Conservation (phyloP, 2,329 filamentous ascomycete genomes). For the Cladobotryum protrusum region DNA sequence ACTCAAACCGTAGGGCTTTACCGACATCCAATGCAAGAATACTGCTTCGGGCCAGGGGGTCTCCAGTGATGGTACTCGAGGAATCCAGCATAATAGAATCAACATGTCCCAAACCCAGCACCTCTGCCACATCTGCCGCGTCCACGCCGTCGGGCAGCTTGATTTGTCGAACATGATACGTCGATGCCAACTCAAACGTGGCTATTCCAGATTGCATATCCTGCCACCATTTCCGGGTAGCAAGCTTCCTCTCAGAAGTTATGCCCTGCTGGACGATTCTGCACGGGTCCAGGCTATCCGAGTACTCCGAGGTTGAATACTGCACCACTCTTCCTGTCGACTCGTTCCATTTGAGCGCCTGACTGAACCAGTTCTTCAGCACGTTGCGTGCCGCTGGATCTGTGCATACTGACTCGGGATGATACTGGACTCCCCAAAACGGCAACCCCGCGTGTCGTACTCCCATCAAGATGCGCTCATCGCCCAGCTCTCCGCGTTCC, state of each 20-base stretch:
- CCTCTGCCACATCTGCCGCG: slow-evolving; percentile 50
- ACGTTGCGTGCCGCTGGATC: slow-evolving; percentile 58
- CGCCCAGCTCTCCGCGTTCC: slow-evolving; percentile 29
- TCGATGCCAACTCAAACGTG: slow-evolving; percentile 21
- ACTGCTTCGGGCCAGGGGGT: slow-evolving; percentile 52
- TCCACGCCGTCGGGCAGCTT: slow-evolving; percentile 40
- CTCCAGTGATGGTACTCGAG: slow-evolving; percentile 44
- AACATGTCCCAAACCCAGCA: slow-evolving; percentile 32
- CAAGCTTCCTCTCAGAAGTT: slow-evolving; percentile 16
- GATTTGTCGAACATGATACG: slow-evolving; percentile 37
- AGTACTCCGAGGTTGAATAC: background rate
- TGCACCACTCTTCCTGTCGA: slow-evolving; percentile 14
- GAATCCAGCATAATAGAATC: slow-evolving; percentile 56
- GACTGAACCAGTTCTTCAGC: slow-evolving; percentile 68
- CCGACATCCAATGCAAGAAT: slow-evolving; percentile 64
- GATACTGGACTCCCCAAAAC: slow-evolving; percentile 85
- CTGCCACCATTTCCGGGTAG: slow-evolving; percentile 18
- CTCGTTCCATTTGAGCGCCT: slow-evolving; percentile 56
- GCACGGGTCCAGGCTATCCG: slow-evolving; percentile 19
- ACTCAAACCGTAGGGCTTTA: slow-evolving; percentile 50
- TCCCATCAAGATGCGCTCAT: slow-evolving; percentile 66
- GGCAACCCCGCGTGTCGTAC: slow-evolving; percentile 62
- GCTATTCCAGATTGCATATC: slow-evolving; percentile 23
- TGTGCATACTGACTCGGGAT: slow-evolving; percentile 84
- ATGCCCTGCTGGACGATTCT: slow-evolving; percentile 8